Base-by-base conservation (phyloP, 306 rosid genomes). In the Cicer pinnatifidum region DNA sequence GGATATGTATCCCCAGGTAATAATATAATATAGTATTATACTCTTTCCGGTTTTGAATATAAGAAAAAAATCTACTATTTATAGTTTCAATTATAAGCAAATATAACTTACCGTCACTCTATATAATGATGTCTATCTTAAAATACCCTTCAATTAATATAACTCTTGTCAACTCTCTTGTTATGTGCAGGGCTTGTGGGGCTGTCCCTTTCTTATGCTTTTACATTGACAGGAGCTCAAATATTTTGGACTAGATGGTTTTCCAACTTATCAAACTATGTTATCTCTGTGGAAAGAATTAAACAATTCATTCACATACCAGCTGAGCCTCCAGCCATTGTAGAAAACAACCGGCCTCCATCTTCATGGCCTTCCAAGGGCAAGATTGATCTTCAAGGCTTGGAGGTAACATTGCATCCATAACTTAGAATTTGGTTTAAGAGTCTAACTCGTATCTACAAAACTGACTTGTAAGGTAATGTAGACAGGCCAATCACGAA, bases 331-430 rank as follows among this genome's bases (percentile, higher is more conserved):
- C 88, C 88, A 0, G 89, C 89, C 40, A 68, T 88, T 64, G 74
- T 90, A 16, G 88, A 86, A 43, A 73, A 79, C 37, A 86, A 63
- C 5, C 82, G 89, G 43, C 96, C 96, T 9, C 87, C 94, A 23
- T 53, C 80, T 54, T 86, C 90, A 12, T 90, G 97, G 97, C 96
- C 97, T 23, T 57, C 73, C 39, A 88, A 73, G 85, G 96, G 97
- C 12, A 82, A 86, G 83, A 88, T 90, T 76, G 91, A 86, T 78
- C 69, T 90, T 69, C 78, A 86, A 78, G 78, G 79, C 65, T 69
- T 90, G 12, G 80, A 83, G 92, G 96, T 88, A 69, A 70, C 8
- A 11, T 67, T 61, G 45, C 52, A 68, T 16, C 45, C 8, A 57
- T 44, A 35, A 6, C 38, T 19, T 45, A 47, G 45, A 7, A 41